phyloP scores from a whole-genome alignment of 257 asterid species.

The Euphrasia confusa region DNA sequence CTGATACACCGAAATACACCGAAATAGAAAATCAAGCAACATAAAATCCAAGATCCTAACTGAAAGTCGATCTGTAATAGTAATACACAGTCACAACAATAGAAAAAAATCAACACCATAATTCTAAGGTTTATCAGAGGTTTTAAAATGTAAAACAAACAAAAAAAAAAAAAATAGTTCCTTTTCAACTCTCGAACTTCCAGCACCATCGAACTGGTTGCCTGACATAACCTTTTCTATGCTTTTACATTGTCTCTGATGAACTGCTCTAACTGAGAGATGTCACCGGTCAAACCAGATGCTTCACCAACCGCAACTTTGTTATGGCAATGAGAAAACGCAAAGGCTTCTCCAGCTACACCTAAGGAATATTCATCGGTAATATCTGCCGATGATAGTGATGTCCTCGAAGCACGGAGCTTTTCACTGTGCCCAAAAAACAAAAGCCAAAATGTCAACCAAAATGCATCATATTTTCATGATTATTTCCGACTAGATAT shows the following conservation, averaged over 20 bases:
- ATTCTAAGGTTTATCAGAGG: background rate
- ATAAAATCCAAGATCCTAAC: background rate
- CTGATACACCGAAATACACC: background rate
- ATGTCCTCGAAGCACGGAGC: constrained; percentile 87
- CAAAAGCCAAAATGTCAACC: background rate
- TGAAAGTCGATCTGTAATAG: background rate
- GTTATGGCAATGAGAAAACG: constrained; percentile 72
- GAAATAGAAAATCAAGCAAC: background rate
- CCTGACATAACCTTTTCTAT: constrained; percentile 18
- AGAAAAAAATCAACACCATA: background rate
- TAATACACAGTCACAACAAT: background rate
- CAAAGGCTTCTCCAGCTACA: constrained; percentile 65
- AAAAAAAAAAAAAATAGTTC: background rate
- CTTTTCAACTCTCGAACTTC: background rate
- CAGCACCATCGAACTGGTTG: background rate
- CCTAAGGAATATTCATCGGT: constrained; percentile 60
- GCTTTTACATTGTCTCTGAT: constrained; percentile 61
- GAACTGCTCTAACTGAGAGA: constrained; percentile 63
- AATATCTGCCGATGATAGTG: constrained; percentile 77
- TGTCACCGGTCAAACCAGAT: constrained; percentile 65
- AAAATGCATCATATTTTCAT: constrained; percentile 49
- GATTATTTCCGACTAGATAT: too few species aligned
- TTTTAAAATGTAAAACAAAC: background rate
- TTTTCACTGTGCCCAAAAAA: constrained; percentile 50
- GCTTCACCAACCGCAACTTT: constrained; percentile 65